Conservation (phyloP, 1,284 basidiomycete species). For the Ustilago lituana region DNA sequence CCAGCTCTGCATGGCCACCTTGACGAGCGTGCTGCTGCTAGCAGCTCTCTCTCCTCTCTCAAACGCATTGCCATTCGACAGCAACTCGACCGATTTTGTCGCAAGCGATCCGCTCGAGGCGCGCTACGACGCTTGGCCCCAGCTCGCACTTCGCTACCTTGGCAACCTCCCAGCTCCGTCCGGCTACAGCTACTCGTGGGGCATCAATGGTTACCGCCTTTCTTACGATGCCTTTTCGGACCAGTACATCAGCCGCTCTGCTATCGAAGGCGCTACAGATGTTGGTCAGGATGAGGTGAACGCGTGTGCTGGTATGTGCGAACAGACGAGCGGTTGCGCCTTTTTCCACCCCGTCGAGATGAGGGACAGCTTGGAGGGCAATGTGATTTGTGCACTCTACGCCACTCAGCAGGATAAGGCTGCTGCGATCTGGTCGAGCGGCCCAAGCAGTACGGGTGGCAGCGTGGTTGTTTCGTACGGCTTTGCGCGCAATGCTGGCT, state of each 20-base stretch:
- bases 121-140: slow-evolving; percentile 3
- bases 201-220: slow-evolving; percentile 15
- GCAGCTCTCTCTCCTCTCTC: slow-evolving; percentile 7
- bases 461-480: slow-evolving; percentile 23
- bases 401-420: slow-evolving; percentile 16
- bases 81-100: slow-evolving; percentile 11
- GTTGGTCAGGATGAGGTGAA: slow-evolving; percentile 18
- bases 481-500: slow-evolving; percentile 1
- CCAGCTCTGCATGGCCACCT: slow-evolving; percentile 3
- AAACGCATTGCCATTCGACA: no score
- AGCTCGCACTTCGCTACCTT: slow-evolving; percentile 11
- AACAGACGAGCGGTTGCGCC: neutral
- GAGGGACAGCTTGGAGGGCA: slow-evolving; percentile 15
- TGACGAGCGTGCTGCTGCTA: slow-evolving; percentile 17
- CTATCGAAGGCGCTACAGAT: slow-evolving; percentile 10
- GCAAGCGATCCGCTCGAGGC: slow-evolving; percentile 9
- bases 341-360: slow-evolving; percentile 34
- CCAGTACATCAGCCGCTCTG: slow-evolving; percentile 18
- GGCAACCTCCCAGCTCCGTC: slow-evolving; percentile 8
- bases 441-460: slow-evolving; percentile 12
- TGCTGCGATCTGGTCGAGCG: slow-evolving; percentile 2
- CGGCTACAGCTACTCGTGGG: slow-evolving; percentile 20
- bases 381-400: slow-evolving; percentile 35
- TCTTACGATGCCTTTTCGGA: slow-evolving; percentile 19
- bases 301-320: slow-evolving; percentile 13